Conservation (phyloP, 352 stramenopile species). For the Pilasporangium apinafurcum region DNA sequence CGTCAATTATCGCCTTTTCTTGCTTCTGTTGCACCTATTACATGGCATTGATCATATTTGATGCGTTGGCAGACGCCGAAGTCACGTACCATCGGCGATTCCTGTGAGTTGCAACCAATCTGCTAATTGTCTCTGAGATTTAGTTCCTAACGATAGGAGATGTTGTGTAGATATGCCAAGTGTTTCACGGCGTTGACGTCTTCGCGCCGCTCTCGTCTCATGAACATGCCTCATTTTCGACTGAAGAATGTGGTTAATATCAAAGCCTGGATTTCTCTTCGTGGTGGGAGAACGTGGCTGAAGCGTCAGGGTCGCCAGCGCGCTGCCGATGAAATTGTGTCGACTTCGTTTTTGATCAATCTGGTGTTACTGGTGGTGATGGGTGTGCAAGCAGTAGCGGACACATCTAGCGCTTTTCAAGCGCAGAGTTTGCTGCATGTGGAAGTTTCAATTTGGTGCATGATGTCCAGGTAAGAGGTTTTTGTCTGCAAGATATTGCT, state of each 20-base stretch:
- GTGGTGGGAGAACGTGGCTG: conserved; percentile 81
- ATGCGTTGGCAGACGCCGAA: conserved; percentile 71
- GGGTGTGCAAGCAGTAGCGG: conserved; percentile 77
- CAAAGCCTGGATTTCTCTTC: conserved; percentile 86
- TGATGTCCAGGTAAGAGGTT: conserved; percentile 56
- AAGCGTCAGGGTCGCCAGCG: conserved; percentile 83
- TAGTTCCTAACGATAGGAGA: neutral
- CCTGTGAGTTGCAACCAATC: conserved; percentile 33
- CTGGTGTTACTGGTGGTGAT: conserved; percentile 81
- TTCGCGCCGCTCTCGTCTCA: conserved; percentile 69
- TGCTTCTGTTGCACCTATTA: conserved; percentile 71
- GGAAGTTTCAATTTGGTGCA: conserved; percentile 85
- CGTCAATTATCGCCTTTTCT: conserved; percentile 55
- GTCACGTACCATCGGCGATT: conserved; percentile 83
- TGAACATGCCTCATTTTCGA: conserved; percentile 84
- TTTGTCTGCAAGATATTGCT: conserved; percentile 1
- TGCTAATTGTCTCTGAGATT: neutral
- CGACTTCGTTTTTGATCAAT: conserved; percentile 85
- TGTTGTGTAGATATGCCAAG: conserved; percentile 63
- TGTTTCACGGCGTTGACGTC: conserved; percentile 88
- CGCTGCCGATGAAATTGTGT: conserved; percentile 85
- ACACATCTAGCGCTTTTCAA: conserved; percentile 36
- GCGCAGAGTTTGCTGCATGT: conserved; percentile 69
- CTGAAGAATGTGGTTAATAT: conserved; percentile 91
- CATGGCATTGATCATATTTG: conserved; percentile 69